Base-by-base conservation (phyloP, 352 stramenopile species). In the Phytophthora chlamydospora region DNA sequence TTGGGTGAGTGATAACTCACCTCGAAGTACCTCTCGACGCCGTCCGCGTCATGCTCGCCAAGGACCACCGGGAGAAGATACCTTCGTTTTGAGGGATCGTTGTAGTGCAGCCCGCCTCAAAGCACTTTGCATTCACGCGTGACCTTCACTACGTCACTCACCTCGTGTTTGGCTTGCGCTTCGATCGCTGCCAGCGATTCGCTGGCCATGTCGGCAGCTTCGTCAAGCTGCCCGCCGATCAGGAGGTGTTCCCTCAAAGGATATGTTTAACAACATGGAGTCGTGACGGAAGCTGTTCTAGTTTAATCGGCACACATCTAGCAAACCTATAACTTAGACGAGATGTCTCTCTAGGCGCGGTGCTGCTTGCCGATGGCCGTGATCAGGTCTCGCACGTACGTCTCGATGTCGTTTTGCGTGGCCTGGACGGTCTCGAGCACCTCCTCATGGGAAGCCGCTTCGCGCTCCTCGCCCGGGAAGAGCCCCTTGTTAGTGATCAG, bases 401-500 rank as follows among this genome's bases (percentile, higher is more conserved):
- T 71, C 51, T 75, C 62, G 38, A 78, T 73, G 62, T 78, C 66
- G 62, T 70, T 56, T 48, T 95, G 80, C n/a, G 82, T 89, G 24
- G 82, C 68, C 47, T 89, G 64, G 8, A 83, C 94, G 3, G 94
- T 91, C 40, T 98, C 90, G 14, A 98, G 78, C 9, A 98, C 95
- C 80, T 98, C 95, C 36, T 92, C 78, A 75, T 98, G 95, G 41
- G 80, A 97, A 31, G 95, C 91, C 27, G 89, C 76, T 31, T 89
- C 61, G 42, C 80, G 80, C 19, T 91, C 87, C 51, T 96, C 75
- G 12, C 89, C 92, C 9, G 86, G 85, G 65, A 88, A 94, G 33
- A 96, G 84, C 31, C 85, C 83, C 61, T 89, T 91, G 77, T 99
- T 99, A 17, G 97, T 99, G 67, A 99, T 98, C 21, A 99, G 71